These are phyloP conservation scores for Salix dunnii DNA, from an alignment of 345 rosid species.

Conservation along the genomic window DNA sequence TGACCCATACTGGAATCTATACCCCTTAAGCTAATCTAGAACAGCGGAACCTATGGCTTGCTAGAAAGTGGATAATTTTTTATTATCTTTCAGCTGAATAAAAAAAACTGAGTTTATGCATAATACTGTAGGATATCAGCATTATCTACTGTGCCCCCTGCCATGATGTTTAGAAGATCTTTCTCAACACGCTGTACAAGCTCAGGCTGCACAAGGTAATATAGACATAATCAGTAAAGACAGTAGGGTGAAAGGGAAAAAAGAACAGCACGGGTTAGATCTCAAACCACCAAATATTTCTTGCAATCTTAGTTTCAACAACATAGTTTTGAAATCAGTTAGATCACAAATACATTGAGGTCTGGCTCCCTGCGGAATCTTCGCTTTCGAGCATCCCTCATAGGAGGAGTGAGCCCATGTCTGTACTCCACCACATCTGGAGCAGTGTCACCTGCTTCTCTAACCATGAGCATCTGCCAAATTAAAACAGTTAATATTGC, in stretches of 20 bases:
- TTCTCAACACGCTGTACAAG: conserved; percentile 86
- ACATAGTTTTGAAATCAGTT: not conserved
- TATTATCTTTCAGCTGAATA: not conserved
- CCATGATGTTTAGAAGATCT: conserved; percentile 86
- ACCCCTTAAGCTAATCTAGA: not conserved
- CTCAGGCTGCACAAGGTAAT: conserved; percentile 72
- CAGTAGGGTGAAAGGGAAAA: not conserved
- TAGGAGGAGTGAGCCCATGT: conserved; percentile 94
- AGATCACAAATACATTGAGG: conserved; percentile 59
- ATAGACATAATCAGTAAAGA: conserved; percentile 18
- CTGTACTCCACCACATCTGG: conserved; percentile 78
- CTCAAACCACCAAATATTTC: not conserved
- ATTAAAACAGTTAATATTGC: conserved; percentile 9
- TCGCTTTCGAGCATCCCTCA: conserved; percentile 96
- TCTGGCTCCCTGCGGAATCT: conserved; percentile 97
- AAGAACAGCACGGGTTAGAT: not conserved
- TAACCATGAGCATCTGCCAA: conserved; percentile 87
- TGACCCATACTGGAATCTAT: not conserved
- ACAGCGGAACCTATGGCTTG: not conserved
- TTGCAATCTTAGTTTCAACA: not conserved
- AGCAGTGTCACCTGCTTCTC: conserved; percentile 73
- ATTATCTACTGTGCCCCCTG: conserved; percentile 75
- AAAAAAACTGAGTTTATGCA: not conserved
- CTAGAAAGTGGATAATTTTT: not conserved
- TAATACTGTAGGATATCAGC: conserved; percentile 53